These are phyloP conservation scores for Rubus parviflorus DNA, from an alignment of 306 rosid genomes.

Conservation along the genomic window DNA sequence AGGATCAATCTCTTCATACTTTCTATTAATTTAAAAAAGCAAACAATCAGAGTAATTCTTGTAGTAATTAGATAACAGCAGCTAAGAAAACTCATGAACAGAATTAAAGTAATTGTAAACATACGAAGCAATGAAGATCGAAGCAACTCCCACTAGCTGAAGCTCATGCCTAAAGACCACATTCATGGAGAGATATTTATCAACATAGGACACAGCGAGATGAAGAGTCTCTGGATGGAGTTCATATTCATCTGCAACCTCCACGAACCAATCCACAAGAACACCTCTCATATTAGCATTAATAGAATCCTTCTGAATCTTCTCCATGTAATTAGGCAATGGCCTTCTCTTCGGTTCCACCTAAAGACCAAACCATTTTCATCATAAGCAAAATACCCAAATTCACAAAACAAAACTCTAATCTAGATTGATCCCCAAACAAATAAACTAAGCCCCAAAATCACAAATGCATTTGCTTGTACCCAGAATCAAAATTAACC, in stretches of 20 bases:
- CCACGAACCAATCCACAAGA: conserved; percentile 90
- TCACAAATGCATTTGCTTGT: neutral
- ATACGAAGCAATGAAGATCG: conserved; percentile 85
- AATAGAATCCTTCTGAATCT: conserved; percentile 58
- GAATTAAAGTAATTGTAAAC: conserved; percentile 19
- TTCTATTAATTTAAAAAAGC: conserved; percentile 31
- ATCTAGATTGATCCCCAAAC: neutral
- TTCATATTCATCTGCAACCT: conserved; percentile 83
- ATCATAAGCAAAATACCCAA: neutral
- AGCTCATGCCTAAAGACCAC: conserved; percentile 47
- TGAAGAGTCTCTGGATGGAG: conserved; percentile 76
- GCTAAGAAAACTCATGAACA: neutral
- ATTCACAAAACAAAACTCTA: neutral
- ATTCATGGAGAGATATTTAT: conserved; percentile 58
- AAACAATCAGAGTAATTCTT: neutral
- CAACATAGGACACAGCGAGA: conserved; percentile 59
- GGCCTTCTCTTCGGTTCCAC: conserved; percentile 65
- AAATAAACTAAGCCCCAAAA: neutral
- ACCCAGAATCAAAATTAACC: neutral
- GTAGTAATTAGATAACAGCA: neutral
- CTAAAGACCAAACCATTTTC: conserved; percentile 32
- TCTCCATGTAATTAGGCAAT: conserved; percentile 55
- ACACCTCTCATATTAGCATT: conserved; percentile 73
- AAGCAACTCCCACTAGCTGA: conserved; percentile 77
- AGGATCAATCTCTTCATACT: conserved; percentile 88